These are phyloP conservation scores for Bisporella sp. DNA, from an alignment of 2,329 filamentous ascomycete species.

Conservation along the genomic window DNA sequence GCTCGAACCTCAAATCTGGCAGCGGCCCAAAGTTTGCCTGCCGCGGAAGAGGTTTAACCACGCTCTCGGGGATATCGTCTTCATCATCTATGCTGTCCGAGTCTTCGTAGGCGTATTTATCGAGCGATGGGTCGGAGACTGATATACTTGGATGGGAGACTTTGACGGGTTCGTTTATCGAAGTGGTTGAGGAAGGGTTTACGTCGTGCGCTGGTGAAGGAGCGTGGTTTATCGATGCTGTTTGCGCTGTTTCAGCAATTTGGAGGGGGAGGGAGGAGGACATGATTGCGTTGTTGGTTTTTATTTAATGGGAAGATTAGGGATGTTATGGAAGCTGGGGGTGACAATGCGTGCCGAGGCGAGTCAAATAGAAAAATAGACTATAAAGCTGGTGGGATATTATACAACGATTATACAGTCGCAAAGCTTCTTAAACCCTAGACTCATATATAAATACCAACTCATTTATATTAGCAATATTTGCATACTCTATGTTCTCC, in stretches of 20 bases:
- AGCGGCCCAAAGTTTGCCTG: slow-evolving; percentile 54
- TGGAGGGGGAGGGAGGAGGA: slow-evolving; percentile 45
- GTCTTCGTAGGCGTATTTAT: slow-evolving; percentile 29
- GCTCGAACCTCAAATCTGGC: slow-evolving; percentile 91
- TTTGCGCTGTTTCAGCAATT: slow-evolving; percentile 73
- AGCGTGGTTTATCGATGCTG: slow-evolving; percentile 65
- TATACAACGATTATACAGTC: too few species aligned
- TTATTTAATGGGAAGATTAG: too few species aligned
- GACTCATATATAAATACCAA: too few species aligned
- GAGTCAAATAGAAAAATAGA: too few species aligned
- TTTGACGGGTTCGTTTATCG: slow-evolving; percentile 55
- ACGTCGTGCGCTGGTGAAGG: slow-evolving; percentile 70
- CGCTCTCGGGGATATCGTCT: slow-evolving; percentile 63
- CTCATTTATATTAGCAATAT: too few species aligned
- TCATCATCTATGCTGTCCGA: slow-evolving; percentile 37
- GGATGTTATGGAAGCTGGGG: too few species aligned
- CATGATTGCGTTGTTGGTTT: slow-evolving; percentile 13
- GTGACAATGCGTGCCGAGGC: too few species aligned
- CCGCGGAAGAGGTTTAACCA: slow-evolving; percentile 48
- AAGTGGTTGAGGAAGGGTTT: slow-evolving; percentile 72
- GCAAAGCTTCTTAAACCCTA: too few species aligned
- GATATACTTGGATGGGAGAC: slow-evolving; percentile 26
- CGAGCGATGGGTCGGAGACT: slow-evolving; percentile 21
- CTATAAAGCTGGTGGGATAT: too few species aligned
- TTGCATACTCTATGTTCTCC: too few species aligned